Evolutionary conservation across 192 early-diverging fungal species (phyloP), one percentile per base, ranked within the genome.

Genomic region (Backusella sp.): DNA sequence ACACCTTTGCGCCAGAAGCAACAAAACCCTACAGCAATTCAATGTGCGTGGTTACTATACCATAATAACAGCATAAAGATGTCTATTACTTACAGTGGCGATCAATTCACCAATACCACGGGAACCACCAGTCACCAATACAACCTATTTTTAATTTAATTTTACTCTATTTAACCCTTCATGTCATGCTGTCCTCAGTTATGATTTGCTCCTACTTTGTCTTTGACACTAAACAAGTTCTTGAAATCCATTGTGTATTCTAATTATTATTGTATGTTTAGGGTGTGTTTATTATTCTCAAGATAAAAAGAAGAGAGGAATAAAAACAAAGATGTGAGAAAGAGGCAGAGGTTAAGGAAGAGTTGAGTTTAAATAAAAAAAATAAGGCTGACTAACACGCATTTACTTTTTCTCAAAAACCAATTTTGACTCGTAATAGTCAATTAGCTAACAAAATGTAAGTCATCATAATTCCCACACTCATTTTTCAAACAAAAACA

Each of bases 1-100:
- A 98, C 17, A 99, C 97, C 76, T 86, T 93, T 68, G 94, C 95
- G 4, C 97, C 97, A 84, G 94, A 94, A 76, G 88, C 90, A 46
- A 97, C 90, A 73, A 96, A 92, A 9, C 92, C 93, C 70, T 88
- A 73, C 12, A 11, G 1, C 11, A 2, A 39, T 19, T 69, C 0
- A 72, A 28, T 23, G 23, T 7, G 59, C 17, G 7, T 44, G 4
- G 37, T 44, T 44, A 44, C 15, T 17, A 5, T 39, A 12, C 7
- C 11, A 12, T 12, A 39, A 39, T 39, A 11, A 11, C 9, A 32
- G 3, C 8, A 41, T 9, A 41, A 41, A 41, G 3, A 44, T 14
- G 30, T 21, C 28, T 4, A 74, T 73, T 23, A 41, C 65, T 72
- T 82, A 82, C 80, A 8, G 72, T 81, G 44, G 89, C 86, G 39